These are phyloP conservation scores for Eremothecium cymbalariae DNA, from an alignment of 1,139 yeast genomes.

Conservation along the genomic window DNA sequence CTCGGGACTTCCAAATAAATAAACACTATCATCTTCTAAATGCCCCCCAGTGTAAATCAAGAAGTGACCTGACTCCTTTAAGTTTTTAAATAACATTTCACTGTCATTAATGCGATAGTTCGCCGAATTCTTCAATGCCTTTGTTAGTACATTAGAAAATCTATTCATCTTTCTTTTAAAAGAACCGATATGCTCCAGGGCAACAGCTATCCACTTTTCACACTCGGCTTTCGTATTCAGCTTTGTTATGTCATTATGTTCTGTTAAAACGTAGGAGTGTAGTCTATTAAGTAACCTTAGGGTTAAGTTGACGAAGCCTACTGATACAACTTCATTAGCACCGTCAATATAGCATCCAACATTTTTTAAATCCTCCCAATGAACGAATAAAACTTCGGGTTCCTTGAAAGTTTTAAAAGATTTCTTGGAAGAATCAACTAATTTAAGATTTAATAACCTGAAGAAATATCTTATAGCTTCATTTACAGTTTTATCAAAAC, in stretches of 20 bases:
- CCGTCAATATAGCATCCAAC: slow-evolving; percentile 71
- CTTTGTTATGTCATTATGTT: slow-evolving; percentile 55
- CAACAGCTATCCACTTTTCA: slow-evolving; percentile 70
- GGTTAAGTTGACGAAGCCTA: slow-evolving; percentile 59
- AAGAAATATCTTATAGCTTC: slow-evolving; percentile 70
- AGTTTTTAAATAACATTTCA: slow-evolving; percentile 40
- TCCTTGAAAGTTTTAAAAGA: slow-evolving; percentile 81
- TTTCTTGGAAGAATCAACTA: slow-evolving; percentile 66
- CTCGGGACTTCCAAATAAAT: slow-evolving; percentile 34
- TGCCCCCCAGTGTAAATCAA: slow-evolving; percentile 64
- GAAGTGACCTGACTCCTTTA: slow-evolving; percentile 65
- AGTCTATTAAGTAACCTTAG: slow-evolving; percentile 62
- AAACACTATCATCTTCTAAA: slow-evolving; percentile 60
- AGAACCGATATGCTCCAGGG: slow-evolving; percentile 79
- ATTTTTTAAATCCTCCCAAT: slow-evolving; percentile 67
- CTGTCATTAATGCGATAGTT: slow-evolving; percentile 58
- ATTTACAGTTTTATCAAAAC: slow-evolving; percentile 64
- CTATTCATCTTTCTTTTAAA: slow-evolving; percentile 77
- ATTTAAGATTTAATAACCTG: slow-evolving; percentile 62
- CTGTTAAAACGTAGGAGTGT: slow-evolving; percentile 62
- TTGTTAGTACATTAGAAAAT: slow-evolving; percentile 59
- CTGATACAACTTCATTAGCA: slow-evolving; percentile 79
- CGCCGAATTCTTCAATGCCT: slow-evolving; percentile 69
- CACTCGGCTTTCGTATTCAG: slow-evolving; percentile 49
- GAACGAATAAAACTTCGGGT: slow-evolving; percentile 77